Conservation (phyloP, 2,329 filamentous ascomycete genomes). For the Colletotrichum tropicale region DNA sequence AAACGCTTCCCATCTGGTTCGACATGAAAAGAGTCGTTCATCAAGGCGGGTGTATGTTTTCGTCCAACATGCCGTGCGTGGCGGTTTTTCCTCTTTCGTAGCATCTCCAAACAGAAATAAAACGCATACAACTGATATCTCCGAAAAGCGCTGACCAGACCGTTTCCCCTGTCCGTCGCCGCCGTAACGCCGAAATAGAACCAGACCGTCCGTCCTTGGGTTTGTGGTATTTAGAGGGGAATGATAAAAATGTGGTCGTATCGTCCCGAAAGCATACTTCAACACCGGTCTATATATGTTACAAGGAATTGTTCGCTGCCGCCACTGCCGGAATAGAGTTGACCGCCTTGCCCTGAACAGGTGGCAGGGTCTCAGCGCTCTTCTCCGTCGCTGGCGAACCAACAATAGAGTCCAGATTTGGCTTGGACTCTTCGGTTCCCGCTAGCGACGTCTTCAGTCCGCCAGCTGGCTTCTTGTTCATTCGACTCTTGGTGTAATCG, state of each 20-base stretch:
- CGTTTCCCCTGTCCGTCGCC: slow-evolving; percentile 3
- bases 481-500: slow-evolving; percentile 66
- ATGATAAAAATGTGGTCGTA: neutral
- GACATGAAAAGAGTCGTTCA: neutral
- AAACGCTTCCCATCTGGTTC: neutral
- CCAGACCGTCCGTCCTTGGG: neutral
- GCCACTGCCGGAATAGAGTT: slow-evolving; percentile 1
- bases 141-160: neutral
- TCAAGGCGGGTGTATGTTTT: neutral
- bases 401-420: slow-evolving; percentile 34
- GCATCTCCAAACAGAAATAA: neutral
- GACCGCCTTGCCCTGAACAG: neutral
- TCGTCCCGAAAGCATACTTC: neutral
- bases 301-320: slow-evolving; percentile 29
- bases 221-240: slow-evolving; percentile 2
- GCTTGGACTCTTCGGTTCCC: slow-evolving; percentile 43
- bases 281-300: slow-evolving; percentile 33
- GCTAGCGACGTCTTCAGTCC: slow-evolving; percentile 6
- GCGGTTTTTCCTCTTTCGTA: neutral
- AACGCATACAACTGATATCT: neutral
- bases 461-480: slow-evolving; percentile 46
- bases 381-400: slow-evolving; percentile 38
- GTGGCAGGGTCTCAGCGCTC: slow-evolving; percentile 22
- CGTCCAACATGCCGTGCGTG: neutral
- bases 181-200: slow-evolving; percentile 13